phyloP scores from a whole-genome alignment of 2,329 filamentous ascomycete genomes.

The Monilinia aucupariae region DNA sequence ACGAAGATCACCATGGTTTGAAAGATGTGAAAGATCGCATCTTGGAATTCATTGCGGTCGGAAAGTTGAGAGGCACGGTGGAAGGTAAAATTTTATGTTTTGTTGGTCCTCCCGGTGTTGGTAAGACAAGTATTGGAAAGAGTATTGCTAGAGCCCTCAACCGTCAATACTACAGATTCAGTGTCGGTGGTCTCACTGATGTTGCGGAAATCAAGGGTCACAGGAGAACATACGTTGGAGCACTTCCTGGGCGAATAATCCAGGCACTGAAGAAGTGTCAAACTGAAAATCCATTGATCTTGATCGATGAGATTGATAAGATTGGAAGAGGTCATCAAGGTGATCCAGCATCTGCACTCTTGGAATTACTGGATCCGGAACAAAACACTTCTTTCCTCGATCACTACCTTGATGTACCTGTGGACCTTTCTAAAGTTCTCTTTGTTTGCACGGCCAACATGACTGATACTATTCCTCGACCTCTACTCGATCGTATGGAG shows the following conservation, averaged over 20 bases:
- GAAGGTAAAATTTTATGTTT: conserved; percentile 98
- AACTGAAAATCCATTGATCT: conserved; percentile 91
- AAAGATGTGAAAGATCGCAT: conserved; percentile 99
- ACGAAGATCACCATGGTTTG: conserved; percentile 93
- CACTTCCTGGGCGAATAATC: conserved; percentile 91
- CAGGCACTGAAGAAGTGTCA: conserved; percentile 98
- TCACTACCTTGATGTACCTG: conserved; percentile 97
- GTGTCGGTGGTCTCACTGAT: conserved; percentile 91
- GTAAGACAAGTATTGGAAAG: conserved; percentile 98
- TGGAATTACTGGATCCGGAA: conserved; percentile 92
- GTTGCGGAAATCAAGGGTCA: conserved; percentile 99
- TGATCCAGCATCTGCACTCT: conserved; percentile 86
- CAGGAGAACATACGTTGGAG: conserved; percentile 91
- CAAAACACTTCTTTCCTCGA: conserved; percentile 97
- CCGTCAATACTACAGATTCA: conserved; percentile 96
- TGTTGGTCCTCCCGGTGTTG: conserved; percentile 93
- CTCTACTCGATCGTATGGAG: conserved; percentile 94
- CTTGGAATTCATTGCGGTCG: conserved; percentile 95
- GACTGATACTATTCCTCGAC: conserved; percentile 94
- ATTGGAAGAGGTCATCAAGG: conserved; percentile 95
- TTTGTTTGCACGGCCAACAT: conserved; percentile 99
- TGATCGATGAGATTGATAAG: conserved; percentile 98
- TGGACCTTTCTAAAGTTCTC: conserved; percentile 93
- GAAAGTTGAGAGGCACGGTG: conserved; percentile 91
- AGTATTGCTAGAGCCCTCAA: conserved; percentile 93